Percentiles rank a stretch among this genome's conserved stretches.
phyloP scores from a whole-genome alignment of 768 basidiomycete genomes.

The Suillus ampliporus region DNA sequence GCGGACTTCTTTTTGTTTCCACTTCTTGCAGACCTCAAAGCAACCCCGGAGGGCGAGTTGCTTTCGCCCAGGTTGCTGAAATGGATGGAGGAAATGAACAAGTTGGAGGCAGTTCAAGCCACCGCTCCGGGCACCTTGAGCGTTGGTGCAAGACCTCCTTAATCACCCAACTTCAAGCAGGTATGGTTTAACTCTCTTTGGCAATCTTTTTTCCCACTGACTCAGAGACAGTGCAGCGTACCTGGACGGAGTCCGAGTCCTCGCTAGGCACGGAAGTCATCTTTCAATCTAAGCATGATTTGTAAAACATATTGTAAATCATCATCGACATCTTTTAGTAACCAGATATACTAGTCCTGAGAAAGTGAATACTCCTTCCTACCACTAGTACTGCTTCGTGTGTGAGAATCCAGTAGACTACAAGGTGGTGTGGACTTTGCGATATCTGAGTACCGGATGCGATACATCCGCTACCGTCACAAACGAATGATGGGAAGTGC shows the following conservation, averaged over 20 bases:
- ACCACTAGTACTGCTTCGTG: not conserved
- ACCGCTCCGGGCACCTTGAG: constrained; percentile 33
- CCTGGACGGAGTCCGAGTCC: not conserved
- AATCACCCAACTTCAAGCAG: not conserved
- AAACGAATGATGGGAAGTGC: too few relatives aligned
- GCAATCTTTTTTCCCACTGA: not conserved
- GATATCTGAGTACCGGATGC: too few relatives aligned
- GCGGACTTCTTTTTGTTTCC: constrained; percentile 41
- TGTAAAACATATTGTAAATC: not conserved
- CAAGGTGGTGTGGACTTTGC: too few relatives aligned
- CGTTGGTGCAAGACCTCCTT: constrained; percentile 32
- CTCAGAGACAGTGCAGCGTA: not conserved
- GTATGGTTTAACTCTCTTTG: constrained; percentile 1
- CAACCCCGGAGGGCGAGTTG: constrained; percentile 32
- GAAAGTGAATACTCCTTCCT: not conserved
- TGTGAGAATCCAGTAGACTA: not conserved
- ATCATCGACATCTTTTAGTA: not conserved
- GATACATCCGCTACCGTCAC: too few relatives aligned
- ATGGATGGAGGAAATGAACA: constrained; percentile 34
- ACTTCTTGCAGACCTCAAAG: constrained; percentile 35
- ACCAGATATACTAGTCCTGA: not conserved
- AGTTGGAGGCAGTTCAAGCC: constrained; percentile 28
- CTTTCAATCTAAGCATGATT: not conserved
- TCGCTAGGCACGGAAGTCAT: not conserved
- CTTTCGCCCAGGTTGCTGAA: constrained; percentile 25